phyloP scores from a whole-genome alignment of 2,329 filamentous ascomycete species.

The Microcyclosporella mali region DNA sequence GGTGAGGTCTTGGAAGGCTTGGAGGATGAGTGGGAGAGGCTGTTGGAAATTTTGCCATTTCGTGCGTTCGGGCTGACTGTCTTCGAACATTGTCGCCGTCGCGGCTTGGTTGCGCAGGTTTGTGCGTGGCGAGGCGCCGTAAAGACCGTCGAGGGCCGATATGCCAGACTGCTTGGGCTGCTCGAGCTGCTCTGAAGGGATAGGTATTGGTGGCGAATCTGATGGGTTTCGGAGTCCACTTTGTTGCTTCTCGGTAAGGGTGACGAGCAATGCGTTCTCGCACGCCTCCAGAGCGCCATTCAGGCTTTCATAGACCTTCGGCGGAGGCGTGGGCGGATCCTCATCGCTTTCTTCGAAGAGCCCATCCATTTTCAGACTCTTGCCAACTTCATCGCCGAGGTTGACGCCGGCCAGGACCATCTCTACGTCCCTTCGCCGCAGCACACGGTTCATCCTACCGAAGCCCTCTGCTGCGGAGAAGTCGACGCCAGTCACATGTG shows the following conservation, averaged over 20 bases:
- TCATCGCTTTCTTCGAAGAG: constrained; percentile 67
- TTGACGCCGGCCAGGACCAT: constrained; percentile 80
- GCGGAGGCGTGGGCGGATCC: constrained; percentile 49
- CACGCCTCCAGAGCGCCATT: constrained; percentile 92
- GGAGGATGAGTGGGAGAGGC: constrained; percentile 82
- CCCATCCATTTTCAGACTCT: constrained; percentile 75
- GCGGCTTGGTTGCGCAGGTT: constrained; percentile 74
- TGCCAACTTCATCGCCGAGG: constrained; percentile 67
- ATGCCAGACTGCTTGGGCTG: constrained; percentile 20
- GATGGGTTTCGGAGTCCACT: constrained; percentile 31
- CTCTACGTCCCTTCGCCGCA: constrained; percentile 69
- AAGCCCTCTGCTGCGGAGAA: constrained; percentile 96
- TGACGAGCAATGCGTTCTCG: constrained; percentile 80
- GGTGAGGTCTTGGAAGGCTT: constrained; percentile 88
- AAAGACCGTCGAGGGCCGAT: constrained; percentile 20
- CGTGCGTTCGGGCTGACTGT: constrained; percentile 45
- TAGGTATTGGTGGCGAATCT: constrained; percentile 38
- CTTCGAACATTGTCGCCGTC: constrained; percentile 62
- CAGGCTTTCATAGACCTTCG: constrained; percentile 72
- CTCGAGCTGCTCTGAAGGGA: constrained; percentile 25
- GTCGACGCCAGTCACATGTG: constrained; percentile 84
- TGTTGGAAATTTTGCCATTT: constrained; percentile 85
- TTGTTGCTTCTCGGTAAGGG: constrained; percentile 32
- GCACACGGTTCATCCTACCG: constrained; percentile 78
- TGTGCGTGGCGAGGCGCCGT: constrained; percentile 68